Base-by-base conservation (phyloP, 1,284 basidiomycete genomes). In the Leccinum subrobustum region DNA sequence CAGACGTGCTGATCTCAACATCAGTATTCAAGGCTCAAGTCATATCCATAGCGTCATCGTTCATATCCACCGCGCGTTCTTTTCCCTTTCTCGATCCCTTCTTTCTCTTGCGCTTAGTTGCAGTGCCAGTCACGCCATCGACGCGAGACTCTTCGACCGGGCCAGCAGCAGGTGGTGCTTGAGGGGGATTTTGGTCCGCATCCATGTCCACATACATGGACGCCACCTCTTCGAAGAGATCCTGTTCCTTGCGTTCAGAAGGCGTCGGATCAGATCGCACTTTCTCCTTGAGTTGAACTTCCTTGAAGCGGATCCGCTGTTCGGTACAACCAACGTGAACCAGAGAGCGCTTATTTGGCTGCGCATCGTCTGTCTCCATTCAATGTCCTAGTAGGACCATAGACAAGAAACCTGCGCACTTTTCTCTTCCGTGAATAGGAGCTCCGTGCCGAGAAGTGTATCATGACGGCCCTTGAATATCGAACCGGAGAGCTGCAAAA, bases 401-500 rank as follows among this genome's bases (percentile, higher is more conserved):
- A 20, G 18, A 47, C 18, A 47, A 18, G 18, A 50, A 50, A 50
- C 48, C 35, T 3, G 52, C 66, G 29, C 61, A 86, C 86, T 81
- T 18, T 78, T 83, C 83, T 76, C 79, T 55, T 90, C 87, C 1
- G 83, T 82, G 71, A 50, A 50, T 27, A 92, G 70, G 20, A 92
- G 73, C 66, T 92, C 90, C 0, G 87, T 89, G 1, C 90, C 90
- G 4, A 92, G 73, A 6, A 92, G 76, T 11, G 76, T 71, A 61
- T 87, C 83, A 63, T 91, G 85, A 51, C 77, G 75, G 0, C 90
- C 90, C 71, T 85, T 85, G 64, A 91, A 80, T 33, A 90, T 78
- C 0, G 87, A 92, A 87, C 89, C 89, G 8, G 87, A 85, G 1
- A 92, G 78, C 66, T 92, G 90, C 14, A 92, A 71, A 65, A 84